Evolutionary conservation across 2,329 filamentous ascomycete genomes (phyloP).

Genomic region (Mycosphaerella sp.): DNA sequence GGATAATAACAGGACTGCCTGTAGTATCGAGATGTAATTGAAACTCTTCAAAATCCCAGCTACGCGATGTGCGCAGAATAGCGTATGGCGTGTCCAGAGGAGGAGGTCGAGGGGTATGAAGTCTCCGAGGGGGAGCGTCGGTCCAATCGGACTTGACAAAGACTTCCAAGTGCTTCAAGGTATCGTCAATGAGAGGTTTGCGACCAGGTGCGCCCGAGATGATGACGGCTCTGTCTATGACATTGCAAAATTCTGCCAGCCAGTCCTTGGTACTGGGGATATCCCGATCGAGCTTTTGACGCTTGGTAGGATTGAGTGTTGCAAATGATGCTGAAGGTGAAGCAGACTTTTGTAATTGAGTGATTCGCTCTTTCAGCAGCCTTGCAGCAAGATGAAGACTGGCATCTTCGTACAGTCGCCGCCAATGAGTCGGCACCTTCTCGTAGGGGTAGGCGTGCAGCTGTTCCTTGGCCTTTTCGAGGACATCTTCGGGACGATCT

Average conservation of each 20-base stretch:
- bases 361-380: slow-evolving; percentile 14
- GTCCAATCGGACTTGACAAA: slow-evolving; percentile 11
- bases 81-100: slow-evolving; percentile 5
- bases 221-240: slow-evolving; percentile 70
- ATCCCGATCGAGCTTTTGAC: not conserved
- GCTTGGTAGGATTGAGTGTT: not conserved
- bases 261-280: not conserved
- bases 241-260: slow-evolving; percentile 48
- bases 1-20: slow-evolving; percentile 60
- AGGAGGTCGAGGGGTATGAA: slow-evolving; percentile 12
- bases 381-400: slow-evolving; percentile 55
- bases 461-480: slow-evolving; percentile 55
- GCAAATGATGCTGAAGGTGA: not conserved
- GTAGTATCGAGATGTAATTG: slow-evolving; percentile 26
- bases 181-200: slow-evolving; percentile 41
- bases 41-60: slow-evolving; percentile 25
- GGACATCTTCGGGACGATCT: slow-evolving; percentile 45
- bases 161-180: slow-evolving; percentile 47
- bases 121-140: slow-evolving; percentile 1
- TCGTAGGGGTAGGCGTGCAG: slow-evolving; percentile 65
- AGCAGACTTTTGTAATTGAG: not conserved
- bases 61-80: slow-evolving; percentile 11
- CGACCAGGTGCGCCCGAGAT: slow-evolving; percentile 61
- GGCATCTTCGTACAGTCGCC: slow-evolving; percentile 64
- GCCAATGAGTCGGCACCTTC: slow-evolving; percentile 61